These are phyloP conservation scores for Balansia obtecta DNA, from an alignment of 2,329 filamentous ascomycete genomes.

Conservation along the genomic window DNA sequence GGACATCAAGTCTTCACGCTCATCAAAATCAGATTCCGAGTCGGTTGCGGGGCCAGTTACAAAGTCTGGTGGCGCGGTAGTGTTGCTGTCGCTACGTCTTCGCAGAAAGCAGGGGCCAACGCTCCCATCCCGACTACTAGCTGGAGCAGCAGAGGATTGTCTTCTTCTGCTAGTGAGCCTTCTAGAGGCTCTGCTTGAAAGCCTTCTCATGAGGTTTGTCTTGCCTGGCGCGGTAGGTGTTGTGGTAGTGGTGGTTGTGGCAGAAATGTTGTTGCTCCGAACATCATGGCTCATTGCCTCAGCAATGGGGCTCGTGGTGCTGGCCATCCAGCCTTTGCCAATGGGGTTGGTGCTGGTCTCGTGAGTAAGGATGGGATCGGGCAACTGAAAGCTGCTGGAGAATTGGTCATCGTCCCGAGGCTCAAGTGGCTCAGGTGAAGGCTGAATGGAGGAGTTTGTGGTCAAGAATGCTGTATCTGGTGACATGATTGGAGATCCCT, in stretches of 20 bases:
- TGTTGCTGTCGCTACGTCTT: constrained; percentile 80
- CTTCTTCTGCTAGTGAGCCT: constrained; percentile 54
- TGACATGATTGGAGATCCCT: constrained; percentile 45
- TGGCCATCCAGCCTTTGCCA: constrained; percentile 43
- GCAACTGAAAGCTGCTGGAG: constrained; percentile 50
- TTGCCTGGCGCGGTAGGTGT: constrained; percentile 15
- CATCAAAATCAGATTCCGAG: constrained; percentile 46
- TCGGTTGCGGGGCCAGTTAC: constrained; percentile 27
- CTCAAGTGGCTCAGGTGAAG: constrained; percentile 51
- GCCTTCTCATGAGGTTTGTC: constrained; percentile 58
- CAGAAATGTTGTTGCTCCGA: constrained; percentile 9
- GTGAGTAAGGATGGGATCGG: constrained; percentile 54
- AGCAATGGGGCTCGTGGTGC: constrained; percentile 46
- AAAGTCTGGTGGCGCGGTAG: constrained; percentile 44
- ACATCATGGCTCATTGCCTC: constrained; percentile 21
- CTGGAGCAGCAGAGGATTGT: constrained; percentile 63
- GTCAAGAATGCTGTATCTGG: constrained; percentile 40
- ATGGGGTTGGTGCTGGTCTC: constrained; percentile 51
- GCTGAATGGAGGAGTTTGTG: constrained; percentile 51
- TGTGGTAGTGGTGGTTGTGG: background rate
- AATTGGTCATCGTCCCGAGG: constrained; percentile 41
- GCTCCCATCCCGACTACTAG: constrained; percentile 74
- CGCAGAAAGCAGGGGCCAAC: constrained; percentile 81
- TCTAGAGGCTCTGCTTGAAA: constrained; percentile 70
- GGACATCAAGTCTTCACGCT: constrained; percentile 30